Base-by-base conservation (phyloP, 2,329 filamentous ascomycete genomes). In the Coccinonectria pachysandricola region DNA sequence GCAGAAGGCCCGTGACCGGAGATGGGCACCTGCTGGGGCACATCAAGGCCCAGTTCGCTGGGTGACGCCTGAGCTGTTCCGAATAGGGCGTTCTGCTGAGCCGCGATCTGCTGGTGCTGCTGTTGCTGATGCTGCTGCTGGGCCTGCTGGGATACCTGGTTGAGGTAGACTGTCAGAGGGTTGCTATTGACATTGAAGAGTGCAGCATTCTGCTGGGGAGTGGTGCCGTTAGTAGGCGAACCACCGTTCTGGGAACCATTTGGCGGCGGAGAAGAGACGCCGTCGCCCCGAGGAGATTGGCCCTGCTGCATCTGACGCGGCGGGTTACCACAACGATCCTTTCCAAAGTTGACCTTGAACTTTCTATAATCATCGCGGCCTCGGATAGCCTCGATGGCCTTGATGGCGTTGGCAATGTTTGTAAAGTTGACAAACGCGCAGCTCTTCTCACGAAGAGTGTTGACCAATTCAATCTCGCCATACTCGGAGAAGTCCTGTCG, bases 311-410 rank as follows among this genome's bases (percentile, higher is more conserved):
- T 71, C 61, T 96, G 91, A 34, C 91, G 79, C 22, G 91, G 91
- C 27, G 91, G 81, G 60, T 98, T 98, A 42, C 91, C 91, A 48
- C 91, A 98, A 30, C 91, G 78, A 53, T 98, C 91, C 64, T 98
- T 98, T 58, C 91, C 91, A 53, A 98, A 98, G 65, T 98, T 98
- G 55, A 98, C 88, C 71, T 98, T 98, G 75, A 98, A 98, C 46
- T 91, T 79, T 59, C 78, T 84, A 68, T 98, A 98, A 50, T 98
- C 91, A 21, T 96, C 91, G 51, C 87, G 86, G 49, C 86, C 82
- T 31, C 91, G 77, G 39, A 98, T 77, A 12, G 87, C 91, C 59
- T 98, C 91, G 40, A 98, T 98, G 1, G 91, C 91, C 65, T 98
- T 98, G 67, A 98, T 98, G 26, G 91, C 91, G 46, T 98, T 98